phyloP scores from a whole-genome alignment of 805 yeast genomes.

The Saccharomycopsis fibuligera region DNA sequence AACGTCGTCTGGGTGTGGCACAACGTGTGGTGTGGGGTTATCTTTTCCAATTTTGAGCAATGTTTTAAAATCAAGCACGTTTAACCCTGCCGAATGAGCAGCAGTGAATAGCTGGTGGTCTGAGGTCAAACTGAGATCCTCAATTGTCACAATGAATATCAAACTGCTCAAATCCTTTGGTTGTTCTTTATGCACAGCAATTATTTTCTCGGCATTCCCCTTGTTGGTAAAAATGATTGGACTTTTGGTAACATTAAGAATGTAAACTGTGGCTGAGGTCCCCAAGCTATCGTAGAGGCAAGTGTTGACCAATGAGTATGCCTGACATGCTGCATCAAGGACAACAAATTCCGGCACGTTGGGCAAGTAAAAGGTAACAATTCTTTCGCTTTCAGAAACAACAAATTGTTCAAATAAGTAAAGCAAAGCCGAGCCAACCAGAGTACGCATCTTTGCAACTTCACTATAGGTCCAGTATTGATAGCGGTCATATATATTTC shows the following conservation, averaged over 20 bases:
- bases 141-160: slow-evolving; percentile 6
- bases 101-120: background rate
- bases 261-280: slow-evolving; percentile 45
- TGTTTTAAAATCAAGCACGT: background rate
- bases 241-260: slow-evolving; percentile 42
- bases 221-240: slow-evolving; percentile 47
- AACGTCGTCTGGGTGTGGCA: slow-evolving; percentile 15
- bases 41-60: background rate
- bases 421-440: background rate
- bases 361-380: slow-evolving; percentile 40
- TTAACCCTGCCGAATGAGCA: background rate
- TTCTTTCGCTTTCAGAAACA: slow-evolving; percentile 25
- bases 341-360: slow-evolving; percentile 53
- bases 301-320: slow-evolving; percentile 40
- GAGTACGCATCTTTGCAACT: background rate
- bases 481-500: background rate
- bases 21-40: slow-evolving; percentile 20
- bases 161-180: slow-evolving; percentile 11
- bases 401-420: background rate
- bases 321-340: slow-evolving; percentile 49
- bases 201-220: background rate
- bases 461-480: background rate
- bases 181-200: background rate
- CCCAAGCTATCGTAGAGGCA: slow-evolving; percentile 40
- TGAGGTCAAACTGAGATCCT: slow-evolving; percentile 2